A percentile compares a stretch with the other conserved stretches of the same genome.
phyloP scores from a whole-genome alignment of 371 early-diverging fungal species.

The Lichtheimia corymbifera region DNA sequence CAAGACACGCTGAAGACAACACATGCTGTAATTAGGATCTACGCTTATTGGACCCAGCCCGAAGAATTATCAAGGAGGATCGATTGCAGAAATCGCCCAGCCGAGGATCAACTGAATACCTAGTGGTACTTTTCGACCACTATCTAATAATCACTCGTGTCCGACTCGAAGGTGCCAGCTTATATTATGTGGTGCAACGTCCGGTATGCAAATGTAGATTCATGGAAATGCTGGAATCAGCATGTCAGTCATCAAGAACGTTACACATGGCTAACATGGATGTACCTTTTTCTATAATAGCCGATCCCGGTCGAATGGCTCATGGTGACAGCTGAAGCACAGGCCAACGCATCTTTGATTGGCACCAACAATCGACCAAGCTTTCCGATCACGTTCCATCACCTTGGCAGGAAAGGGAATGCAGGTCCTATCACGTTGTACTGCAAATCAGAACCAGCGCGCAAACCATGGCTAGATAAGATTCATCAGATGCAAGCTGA shows the following conservation, averaged over 20 bases:
- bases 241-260: background rate
- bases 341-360: constrained; percentile 22
- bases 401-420: constrained; percentile 69
- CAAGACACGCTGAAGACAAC: no score
- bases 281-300: constrained; percentile 18
- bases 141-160: constrained; percentile 77
- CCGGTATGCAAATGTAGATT: constrained; percentile 20
- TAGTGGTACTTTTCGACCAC: constrained; percentile 87
- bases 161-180: constrained; percentile 20
- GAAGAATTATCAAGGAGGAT: constrained; percentile 76
- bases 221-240: constrained; percentile 10
- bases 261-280: background rate
- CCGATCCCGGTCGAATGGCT: constrained; percentile 80
- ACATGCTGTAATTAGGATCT: constrained; percentile 60
- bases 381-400: constrained; percentile 72
- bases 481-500: constrained; percentile 69
- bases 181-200: constrained; percentile 27
- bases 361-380: background rate
- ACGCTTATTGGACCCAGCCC: constrained; percentile 65
- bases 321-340: constrained; percentile 14
- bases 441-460: constrained; percentile 70
- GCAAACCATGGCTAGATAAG: constrained; percentile 81
- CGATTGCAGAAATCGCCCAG: constrained; percentile 64
- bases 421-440: constrained; percentile 62
- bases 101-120: constrained; percentile 64